Conservation (phyloP, 371 early-diverging fungal species). For the Ordospora colligata region DNA sequence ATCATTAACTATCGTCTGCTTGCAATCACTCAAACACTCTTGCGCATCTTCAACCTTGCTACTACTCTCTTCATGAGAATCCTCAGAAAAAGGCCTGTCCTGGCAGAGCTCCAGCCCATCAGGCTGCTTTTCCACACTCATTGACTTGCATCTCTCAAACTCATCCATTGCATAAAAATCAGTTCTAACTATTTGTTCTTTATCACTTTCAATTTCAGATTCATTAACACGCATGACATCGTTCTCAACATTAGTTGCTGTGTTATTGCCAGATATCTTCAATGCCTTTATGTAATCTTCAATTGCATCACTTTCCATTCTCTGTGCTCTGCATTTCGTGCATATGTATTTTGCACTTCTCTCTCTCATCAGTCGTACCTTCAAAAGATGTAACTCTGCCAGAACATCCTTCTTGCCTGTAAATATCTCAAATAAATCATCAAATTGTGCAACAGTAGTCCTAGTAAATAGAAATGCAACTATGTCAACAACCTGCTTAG, state of each 20-base stretch:
- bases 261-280: neutral
- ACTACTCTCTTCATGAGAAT: too few species aligned
- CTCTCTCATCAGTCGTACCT: constrained; percentile 1
- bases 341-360: neutral
- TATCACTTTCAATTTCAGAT: neutral
- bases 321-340: neutral
- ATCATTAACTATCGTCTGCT: too few species aligned
- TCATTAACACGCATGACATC: neutral
- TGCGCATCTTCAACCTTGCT: too few species aligned
- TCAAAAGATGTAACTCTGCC: constrained; percentile 38
- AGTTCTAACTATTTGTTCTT: neutral
- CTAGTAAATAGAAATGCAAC: constrained; percentile 29
- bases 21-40: too few species aligned
- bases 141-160: neutral
- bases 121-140: neutral
- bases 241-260: neutral
- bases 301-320: neutral
- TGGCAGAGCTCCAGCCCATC: neutral
- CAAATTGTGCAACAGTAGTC: constrained; percentile 8
- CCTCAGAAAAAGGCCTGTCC: neutral
- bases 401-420: constrained; percentile 9
- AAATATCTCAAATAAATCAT: constrained; percentile 29
- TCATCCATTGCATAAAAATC: neutral
- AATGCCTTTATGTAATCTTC: neutral
- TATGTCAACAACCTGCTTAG: constrained; percentile 44